These are phyloP conservation scores for Cucumis hystrix DNA, from an alignment of 306 rosid genomes.

Conservation along the genomic window DNA sequence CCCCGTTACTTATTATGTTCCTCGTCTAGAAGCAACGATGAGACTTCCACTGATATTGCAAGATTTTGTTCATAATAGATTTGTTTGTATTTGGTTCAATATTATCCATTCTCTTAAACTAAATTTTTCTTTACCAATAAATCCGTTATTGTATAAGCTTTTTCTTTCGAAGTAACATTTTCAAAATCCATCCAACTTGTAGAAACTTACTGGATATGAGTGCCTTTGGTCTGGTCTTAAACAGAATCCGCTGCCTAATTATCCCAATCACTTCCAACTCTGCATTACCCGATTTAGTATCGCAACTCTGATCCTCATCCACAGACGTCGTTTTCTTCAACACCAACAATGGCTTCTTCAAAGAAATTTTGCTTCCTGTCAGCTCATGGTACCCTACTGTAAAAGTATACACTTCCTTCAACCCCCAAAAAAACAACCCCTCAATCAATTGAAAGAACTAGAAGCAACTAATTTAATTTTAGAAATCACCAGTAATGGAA, in stretches of 20 bases:
- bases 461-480: neutral
- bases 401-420: conserved; percentile 55
- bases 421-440: neutral
- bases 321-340: conserved; percentile 44
- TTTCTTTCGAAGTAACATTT: neutral
- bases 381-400: conserved; percentile 81
- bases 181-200: neutral
- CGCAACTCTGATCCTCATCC: conserved; percentile 4
- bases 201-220: conserved; percentile 59
- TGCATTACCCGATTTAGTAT: conserved; percentile 7
- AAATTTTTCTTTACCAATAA: neutral
- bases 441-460: neutral
- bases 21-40: neutral
- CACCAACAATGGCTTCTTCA: conserved; percentile 75
- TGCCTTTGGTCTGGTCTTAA: conserved; percentile 83
- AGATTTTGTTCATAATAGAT: neutral
- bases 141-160: neutral
- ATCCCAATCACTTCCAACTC: conserved; percentile 70
- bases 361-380: conserved; percentile 58
- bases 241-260: conserved; percentile 57
- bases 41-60: neutral
- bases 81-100: neutral
- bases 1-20: neutral
- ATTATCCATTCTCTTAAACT: neutral
- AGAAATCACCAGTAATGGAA: neutral